Base-by-base conservation (phyloP, 495 filamentous ascomycete species). In the Penicillium coffeae region DNA sequence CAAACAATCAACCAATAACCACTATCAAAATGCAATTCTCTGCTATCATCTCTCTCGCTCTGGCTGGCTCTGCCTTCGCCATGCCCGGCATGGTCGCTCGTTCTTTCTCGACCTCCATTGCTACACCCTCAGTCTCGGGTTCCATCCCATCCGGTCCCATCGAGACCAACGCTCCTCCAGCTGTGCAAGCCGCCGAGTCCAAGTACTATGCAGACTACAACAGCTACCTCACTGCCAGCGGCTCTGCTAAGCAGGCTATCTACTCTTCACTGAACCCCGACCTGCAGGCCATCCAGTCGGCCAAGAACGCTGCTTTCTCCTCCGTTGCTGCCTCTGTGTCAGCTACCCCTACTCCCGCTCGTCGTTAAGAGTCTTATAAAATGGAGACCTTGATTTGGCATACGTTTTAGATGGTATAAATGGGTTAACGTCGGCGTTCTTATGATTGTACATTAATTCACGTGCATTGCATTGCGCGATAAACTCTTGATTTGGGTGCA, bases 11-110 rank as follows among this genome's bases (percentile, higher is more conserved):
- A 21, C 5, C 38, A 20, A 27, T n/a, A 37, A 14, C 40, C 18
- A 15, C 7, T 9, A 34, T 39, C 14, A 48, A 32, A 10, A 48
- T 48, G 45, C 45, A 25, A 12, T 48, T 48, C 37, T 13, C 8
- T 12, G 20, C 22, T 15, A 8, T 48, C 36, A n/a, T 36, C 18
- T n/a, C 37, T 16, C 36, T 48, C 22, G 37, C 35, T 16, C 35
- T 48, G n/a, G 21, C 37, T 10, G 37, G 45, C 37, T 32, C 36
- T 38, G 35, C 44, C 34, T 18, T 18, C 21, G 44, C 44, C 25
- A 18, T 21, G 15, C 6, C 25, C 25, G 18, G 9, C 41, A 27
- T 22, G 15, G 15, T 15, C 10, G 20, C 3, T 13, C 20, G 7
- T 1, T 41, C 38, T 7, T 25, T n/a, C 10, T 30, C 5, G 25